Evolutionary conservation across 768 basidiomycete species (phyloP).

Genomic region (Harrya chromipes): DNA sequence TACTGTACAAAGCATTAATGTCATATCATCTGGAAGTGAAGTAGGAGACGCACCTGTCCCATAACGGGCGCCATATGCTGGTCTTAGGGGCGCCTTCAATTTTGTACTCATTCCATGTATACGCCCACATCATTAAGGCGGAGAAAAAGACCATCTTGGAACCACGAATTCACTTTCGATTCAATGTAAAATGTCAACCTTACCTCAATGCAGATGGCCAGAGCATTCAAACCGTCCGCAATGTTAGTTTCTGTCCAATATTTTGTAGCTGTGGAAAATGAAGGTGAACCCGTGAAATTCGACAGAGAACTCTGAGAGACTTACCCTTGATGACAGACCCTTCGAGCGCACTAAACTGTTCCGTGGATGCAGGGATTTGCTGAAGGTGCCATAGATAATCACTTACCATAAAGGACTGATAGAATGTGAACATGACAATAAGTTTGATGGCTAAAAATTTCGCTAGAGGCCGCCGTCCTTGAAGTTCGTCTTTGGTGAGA

Average conservation of each 20-base stretch:
- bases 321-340: conserved; percentile 65
- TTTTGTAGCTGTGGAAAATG: conserved; percentile 46
- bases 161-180: conserved; percentile 2
- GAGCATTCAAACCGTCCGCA: conserved; percentile 77
- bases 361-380: neutral
- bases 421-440: conserved; percentile 87
- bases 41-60: conserved; percentile 46
- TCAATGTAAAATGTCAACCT: neutral
- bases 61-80: conserved; percentile 65
- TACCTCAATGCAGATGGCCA: conserved; percentile 83
- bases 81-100: conserved; percentile 43
- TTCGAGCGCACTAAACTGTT: conserved; percentile 64
- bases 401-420: conserved; percentile 74
- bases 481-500: conserved; percentile 76
- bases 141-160: conserved; percentile 82
- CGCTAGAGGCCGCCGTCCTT: conserved; percentile 68
- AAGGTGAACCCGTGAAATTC: neutral
- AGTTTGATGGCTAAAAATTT: conserved; percentile 89
- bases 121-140: conserved; percentile 79
- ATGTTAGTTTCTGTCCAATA: conserved; percentile 88
- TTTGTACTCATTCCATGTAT: conserved; percentile 67
- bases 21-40: neutral
- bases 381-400: neutral
- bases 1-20: conserved; percentile 27
- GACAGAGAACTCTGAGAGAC: neutral